phyloP scores from a whole-genome alignment of 2,329 filamentous ascomycete species.

The Trichoderma sp. region DNA sequence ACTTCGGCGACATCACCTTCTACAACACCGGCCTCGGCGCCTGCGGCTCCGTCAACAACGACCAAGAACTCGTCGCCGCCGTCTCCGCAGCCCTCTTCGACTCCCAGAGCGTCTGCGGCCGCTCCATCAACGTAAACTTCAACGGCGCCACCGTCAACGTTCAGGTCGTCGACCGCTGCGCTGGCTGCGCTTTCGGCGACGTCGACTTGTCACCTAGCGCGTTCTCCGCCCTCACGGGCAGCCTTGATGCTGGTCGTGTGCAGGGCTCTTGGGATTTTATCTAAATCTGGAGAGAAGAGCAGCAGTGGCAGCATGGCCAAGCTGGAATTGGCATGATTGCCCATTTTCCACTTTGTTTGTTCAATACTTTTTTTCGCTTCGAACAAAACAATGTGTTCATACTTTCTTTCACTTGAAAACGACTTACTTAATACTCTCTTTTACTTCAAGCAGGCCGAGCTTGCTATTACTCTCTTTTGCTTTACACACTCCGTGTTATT shows the following conservation, averaged over 20 bases:
- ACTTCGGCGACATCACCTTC: slow-evolving; percentile 45
- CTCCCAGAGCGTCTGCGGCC: slow-evolving; percentile 59
- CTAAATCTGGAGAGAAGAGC: slow-evolving; percentile 7
- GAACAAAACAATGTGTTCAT: not conserved
- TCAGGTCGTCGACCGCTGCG: slow-evolving; percentile 68
- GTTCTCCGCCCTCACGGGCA: slow-evolving; percentile 41
- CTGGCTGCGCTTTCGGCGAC: slow-evolving; percentile 50
- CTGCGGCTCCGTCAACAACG: slow-evolving; percentile 61
- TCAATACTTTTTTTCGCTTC: not conserved
- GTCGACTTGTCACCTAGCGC: not conserved
- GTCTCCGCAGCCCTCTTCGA: slow-evolving; percentile 70
- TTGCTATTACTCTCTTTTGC: not conserved
- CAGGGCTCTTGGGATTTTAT: slow-evolving; percentile 31
- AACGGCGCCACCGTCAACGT: slow-evolving; percentile 54
- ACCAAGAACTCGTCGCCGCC: slow-evolving; percentile 63
- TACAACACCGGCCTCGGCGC: slow-evolving; percentile 67
- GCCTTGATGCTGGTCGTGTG: slow-evolving; percentile 29
- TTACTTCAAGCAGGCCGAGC: not conserved
- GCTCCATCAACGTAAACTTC: slow-evolving; percentile 62
- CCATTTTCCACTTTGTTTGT: not conserved
- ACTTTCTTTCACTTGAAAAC: not conserved
- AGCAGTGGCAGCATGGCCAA: too few relatives aligned
- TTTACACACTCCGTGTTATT: not conserved
- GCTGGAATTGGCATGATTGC: too few relatives aligned
- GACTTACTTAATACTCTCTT: not conserved